Percentiles rank a stretch among this genome's conserved stretches.
phyloP scores from a whole-genome alignment of 2,329 filamentous ascomycete species.

The Arthrobotrys sinensis region DNA sequence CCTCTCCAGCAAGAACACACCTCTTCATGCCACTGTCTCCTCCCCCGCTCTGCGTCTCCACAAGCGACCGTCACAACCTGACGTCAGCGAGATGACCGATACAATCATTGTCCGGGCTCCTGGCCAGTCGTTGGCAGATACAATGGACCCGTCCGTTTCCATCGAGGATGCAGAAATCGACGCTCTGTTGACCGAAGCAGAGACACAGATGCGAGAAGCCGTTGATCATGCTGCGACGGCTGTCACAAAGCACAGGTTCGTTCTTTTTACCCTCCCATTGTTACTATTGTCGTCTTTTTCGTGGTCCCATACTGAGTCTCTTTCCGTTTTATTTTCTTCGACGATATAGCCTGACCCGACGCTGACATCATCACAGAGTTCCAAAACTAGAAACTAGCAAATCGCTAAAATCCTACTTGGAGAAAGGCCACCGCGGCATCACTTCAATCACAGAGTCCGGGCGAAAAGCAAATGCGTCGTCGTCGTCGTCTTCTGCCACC shows the following conservation, averaged over 20 bases:
- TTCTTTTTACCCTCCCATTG: slow-evolving; percentile 11
- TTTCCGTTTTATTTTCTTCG: neutral
- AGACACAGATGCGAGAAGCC: slow-evolving; percentile 66
- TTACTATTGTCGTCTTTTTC: neutral
- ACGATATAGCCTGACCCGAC: slow-evolving; percentile 31
- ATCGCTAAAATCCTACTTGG: slow-evolving; percentile 40
- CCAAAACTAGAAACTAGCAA: slow-evolving; percentile 50
- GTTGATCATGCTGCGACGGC: slow-evolving; percentile 34
- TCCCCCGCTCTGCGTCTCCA: slow-evolving; percentile 30
- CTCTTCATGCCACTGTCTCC: slow-evolving; percentile 35
- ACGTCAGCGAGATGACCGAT: slow-evolving; percentile 56
- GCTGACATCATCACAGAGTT: slow-evolving; percentile 12
- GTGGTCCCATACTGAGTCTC: slow-evolving; percentile 22
- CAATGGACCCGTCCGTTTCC: slow-evolving; percentile 60
- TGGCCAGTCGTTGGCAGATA: slow-evolving; percentile 44
- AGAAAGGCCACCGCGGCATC: slow-evolving; percentile 40
- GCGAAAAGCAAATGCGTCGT: slow-evolving; percentile 28
- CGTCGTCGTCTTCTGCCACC: neutral
- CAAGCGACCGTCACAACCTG: slow-evolving; percentile 38
- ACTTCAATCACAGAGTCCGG: slow-evolving; percentile 49
- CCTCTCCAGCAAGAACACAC: neutral
- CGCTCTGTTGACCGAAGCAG: slow-evolving; percentile 67
- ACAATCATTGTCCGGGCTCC: slow-evolving; percentile 45
- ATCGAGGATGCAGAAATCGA: slow-evolving; percentile 67
- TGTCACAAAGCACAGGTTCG: slow-evolving; percentile 49